Percentiles rank a stretch among this genome's conserved stretches.
Evolutionary conservation across 2,329 filamentous ascomycete genomes (phyloP).

Genomic region (Cucurbitaria berberidis): DNA sequence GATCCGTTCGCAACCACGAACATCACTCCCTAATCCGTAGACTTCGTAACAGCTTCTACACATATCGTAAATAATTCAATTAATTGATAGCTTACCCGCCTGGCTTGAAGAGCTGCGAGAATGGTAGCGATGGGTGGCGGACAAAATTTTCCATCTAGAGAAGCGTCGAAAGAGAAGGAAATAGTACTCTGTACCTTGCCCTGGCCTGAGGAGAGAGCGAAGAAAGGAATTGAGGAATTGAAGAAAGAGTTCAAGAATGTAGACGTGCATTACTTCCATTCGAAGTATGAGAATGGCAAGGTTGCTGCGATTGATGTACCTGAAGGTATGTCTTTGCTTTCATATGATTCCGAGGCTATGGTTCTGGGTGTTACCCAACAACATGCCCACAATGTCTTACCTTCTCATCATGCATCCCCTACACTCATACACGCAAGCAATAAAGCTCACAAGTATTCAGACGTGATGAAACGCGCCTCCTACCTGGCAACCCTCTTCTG

Average conservation of each 20-base stretch:
- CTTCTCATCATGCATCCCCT: neutral
- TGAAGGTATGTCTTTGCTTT: slow-evolving; percentile 39
- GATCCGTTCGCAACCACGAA: neutral
- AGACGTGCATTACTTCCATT: slow-evolving; percentile 38
- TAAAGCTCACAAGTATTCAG: slow-evolving; percentile 26
- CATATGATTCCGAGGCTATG: neutral
- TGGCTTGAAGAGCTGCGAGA: neutral
- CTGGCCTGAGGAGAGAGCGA: slow-evolving; percentile 39
- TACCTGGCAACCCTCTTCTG: slow-evolving; percentile 57
- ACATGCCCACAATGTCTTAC: neutral
- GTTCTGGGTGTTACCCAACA: neutral
- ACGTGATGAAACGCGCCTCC: slow-evolving; percentile 51
- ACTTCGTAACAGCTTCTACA: neutral
- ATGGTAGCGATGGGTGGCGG: slow-evolving; percentile 56
- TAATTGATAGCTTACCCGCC: neutral
- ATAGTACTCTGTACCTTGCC: slow-evolving; percentile 53
- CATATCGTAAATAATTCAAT: no score
- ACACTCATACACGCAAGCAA: slow-evolving; percentile 11
- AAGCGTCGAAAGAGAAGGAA: slow-evolving; percentile 37
- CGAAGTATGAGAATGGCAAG: slow-evolving; percentile 44
- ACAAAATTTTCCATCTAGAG: slow-evolving; percentile 28
- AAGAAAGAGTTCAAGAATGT: slow-evolving; percentile 40
- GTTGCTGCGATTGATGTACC: slow-evolving; percentile 47
- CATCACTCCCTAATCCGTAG: neutral
- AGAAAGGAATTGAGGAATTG: slow-evolving; percentile 30